Percentiles rank a stretch among this genome's conserved stretches.
Evolutionary conservation across 768 basidiomycete species (phyloP).

Genomic region (Phanerochaete carnosa): DNA sequence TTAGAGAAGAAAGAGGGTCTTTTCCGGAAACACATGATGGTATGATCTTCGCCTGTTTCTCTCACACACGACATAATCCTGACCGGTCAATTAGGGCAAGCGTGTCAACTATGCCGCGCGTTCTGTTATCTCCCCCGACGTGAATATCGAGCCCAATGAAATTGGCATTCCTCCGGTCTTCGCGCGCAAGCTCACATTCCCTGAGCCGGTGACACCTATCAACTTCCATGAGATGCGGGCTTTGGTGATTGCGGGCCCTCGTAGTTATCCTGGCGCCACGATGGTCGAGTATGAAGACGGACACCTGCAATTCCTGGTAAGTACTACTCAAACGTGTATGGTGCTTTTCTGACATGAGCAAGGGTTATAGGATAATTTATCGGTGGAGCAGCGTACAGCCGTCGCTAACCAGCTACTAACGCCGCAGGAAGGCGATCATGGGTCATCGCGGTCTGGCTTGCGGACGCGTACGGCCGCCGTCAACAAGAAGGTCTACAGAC

Average conservation of each 20-base stretch:
- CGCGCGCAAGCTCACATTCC: conserved; percentile 93
- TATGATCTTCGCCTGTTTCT: conserved; percentile 30
- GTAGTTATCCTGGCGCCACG: conserved; percentile 86
- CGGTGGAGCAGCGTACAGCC: conserved; percentile 87
- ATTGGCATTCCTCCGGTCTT: conserved; percentile 98
- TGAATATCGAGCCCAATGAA: conserved; percentile 98
- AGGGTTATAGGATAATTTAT: conserved; percentile 68
- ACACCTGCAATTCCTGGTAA: conserved; percentile 75
- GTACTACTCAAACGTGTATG: conserved; percentile 15
- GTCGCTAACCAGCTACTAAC: conserved; percentile 95
- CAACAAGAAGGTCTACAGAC: conserved; percentile 98
- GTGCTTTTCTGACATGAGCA: neutral
- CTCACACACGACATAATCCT: neutral
- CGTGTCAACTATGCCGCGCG: conserved; percentile 99
- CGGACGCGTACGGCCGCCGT: conserved; percentile 74
- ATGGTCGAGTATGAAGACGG: conserved; percentile 97
- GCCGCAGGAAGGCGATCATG: conserved; percentile 73
- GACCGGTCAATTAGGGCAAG: conserved; percentile 66
- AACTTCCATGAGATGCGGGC: conserved; percentile 89
- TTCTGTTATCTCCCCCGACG: conserved; percentile 99
- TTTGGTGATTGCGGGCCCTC: conserved; percentile 87
- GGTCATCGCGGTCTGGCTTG: conserved; percentile 46
- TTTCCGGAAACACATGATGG: conserved; percentile 99
- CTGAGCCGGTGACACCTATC: conserved; percentile 90
- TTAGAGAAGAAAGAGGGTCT: conserved; percentile 99